Conservation (phyloP, 371 early-diverging fungal species). For the Apophysomyces ossiformis region DNA sequence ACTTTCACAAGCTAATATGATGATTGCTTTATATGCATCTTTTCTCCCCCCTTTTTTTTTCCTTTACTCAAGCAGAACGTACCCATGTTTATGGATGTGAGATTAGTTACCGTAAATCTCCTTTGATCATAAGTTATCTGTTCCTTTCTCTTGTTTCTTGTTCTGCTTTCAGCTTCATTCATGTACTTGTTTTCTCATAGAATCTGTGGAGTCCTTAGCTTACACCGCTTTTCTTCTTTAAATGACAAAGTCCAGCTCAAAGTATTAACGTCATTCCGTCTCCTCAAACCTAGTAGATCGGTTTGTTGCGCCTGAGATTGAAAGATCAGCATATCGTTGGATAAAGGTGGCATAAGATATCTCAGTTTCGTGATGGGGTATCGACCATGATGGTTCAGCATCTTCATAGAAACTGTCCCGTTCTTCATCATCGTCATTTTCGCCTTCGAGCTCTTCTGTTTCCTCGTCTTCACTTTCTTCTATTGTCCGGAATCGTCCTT, state of each 20-base stretch:
- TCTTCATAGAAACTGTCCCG: neutral
- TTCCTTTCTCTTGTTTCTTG: no score
- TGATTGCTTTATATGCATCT: conserved; percentile 14
- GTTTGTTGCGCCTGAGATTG: neutral
- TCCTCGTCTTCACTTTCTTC: neutral
- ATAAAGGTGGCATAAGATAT: neutral
- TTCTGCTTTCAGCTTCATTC: no score
- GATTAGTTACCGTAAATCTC: no score
- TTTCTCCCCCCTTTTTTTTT: no score
- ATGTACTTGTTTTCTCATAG: no score
- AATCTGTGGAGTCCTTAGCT: no score
- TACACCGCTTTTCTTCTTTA: neutral
- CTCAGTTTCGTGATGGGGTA: neutral
- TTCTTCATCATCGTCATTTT: neutral
- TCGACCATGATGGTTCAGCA: neutral
- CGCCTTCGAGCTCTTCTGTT: neutral
- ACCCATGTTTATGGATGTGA: no score
- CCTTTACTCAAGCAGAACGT: no score
- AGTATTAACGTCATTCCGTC: neutral
- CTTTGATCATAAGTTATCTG: no score
- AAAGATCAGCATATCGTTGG: neutral
- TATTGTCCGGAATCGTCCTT: no score
- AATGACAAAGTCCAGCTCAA: conserved; percentile 1
- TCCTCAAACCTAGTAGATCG: neutral
- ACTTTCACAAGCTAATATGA: no score